These are phyloP conservation scores for Setaria italica DNA, from an alignment of 202 grass and related monocot genomes.

Conservation along the genomic window DNA sequence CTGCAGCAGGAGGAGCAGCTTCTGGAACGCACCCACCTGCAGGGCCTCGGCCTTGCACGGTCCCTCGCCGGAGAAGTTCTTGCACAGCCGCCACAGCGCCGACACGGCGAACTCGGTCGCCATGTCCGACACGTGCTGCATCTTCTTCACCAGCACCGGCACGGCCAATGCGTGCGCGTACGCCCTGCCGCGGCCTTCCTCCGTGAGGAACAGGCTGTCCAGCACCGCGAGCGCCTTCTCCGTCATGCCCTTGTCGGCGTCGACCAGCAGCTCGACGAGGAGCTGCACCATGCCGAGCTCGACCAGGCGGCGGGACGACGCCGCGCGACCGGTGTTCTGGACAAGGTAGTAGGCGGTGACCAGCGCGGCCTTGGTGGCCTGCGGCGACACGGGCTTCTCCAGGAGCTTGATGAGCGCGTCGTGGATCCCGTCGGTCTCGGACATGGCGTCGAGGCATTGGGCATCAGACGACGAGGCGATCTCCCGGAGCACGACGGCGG, in stretches of 20 bases:
- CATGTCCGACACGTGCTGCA: slow-evolving; percentile 76
- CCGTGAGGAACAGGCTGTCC: slow-evolving; percentile 57
- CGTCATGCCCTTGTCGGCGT: slow-evolving; percentile 67
- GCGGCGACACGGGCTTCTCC: slow-evolving; percentile 57
- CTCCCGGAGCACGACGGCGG: slow-evolving; percentile 63
- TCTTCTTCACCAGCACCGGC: slow-evolving; percentile 87
- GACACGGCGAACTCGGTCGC: slow-evolving; percentile 92
- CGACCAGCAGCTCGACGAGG: slow-evolving; percentile 64
- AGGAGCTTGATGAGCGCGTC: slow-evolving; percentile 56
- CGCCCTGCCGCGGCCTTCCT: slow-evolving; percentile 51
- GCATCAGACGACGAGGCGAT: slow-evolving; percentile 58
- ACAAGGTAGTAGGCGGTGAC: slow-evolving; percentile 72
- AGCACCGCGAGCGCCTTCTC: slow-evolving; percentile 82
- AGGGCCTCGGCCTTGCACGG: slow-evolving; percentile 68
- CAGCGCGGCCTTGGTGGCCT: slow-evolving; percentile 66
- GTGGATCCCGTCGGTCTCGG: slow-evolving; percentile 36
- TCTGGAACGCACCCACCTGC: slow-evolving; percentile 89
- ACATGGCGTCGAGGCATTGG: slow-evolving; percentile 55
- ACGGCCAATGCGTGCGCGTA: slow-evolving; percentile 61
- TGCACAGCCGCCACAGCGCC: slow-evolving; percentile 91
- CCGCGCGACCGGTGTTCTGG: slow-evolving; percentile 3
- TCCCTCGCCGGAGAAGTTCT: slow-evolving; percentile 35
- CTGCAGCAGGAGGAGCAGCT: slow-evolving; percentile 77
- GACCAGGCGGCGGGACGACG: slow-evolving; percentile 32
- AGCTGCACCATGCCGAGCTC: slow-evolving; percentile 56